These are phyloP conservation scores for Picochlorum sp. DNA, from an alignment of 139 green algal species.

Conservation along the genomic window DNA sequence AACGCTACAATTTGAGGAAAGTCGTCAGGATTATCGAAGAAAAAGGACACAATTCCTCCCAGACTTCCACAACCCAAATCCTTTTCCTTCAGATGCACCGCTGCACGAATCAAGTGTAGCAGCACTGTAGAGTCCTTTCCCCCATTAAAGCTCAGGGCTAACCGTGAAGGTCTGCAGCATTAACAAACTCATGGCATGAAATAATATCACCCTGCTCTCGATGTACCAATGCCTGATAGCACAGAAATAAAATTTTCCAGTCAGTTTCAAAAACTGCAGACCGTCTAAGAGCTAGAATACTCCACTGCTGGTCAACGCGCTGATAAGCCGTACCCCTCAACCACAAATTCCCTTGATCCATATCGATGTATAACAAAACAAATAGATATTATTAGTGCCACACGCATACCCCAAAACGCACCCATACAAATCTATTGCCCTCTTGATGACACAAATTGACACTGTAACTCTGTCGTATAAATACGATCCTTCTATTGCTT, in stretches of 20 bases:
- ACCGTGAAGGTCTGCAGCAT: slow-evolving; percentile 36
- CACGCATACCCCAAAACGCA: neutral
- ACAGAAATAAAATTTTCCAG: no score
- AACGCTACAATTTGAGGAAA: slow-evolving; percentile 61
- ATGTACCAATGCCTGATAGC: no score
- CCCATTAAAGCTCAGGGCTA: slow-evolving; percentile 88
- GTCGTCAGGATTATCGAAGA: slow-evolving; percentile 61
- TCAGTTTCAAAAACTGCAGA: no score
- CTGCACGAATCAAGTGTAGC: slow-evolving; percentile 70
- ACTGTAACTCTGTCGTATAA: slow-evolving; percentile 23
- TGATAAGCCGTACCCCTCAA: no score
- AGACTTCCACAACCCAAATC: slow-evolving; percentile 8
- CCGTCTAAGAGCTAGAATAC: no score
- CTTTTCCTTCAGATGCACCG: neutral
- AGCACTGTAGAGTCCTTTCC: slow-evolving; percentile 89
- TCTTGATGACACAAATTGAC: slow-evolving; percentile 22
- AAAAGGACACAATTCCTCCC: slow-evolving; percentile 54
- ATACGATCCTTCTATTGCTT: slow-evolving; percentile 11
- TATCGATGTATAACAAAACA: no score
- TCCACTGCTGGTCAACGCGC: no score
- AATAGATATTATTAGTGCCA: no score
- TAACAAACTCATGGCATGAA: no score
- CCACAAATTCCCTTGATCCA: no score
- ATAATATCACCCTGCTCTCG: no score
- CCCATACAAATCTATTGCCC: slow-evolving; percentile 29